phyloP scores from a whole-genome alignment of 2,329 filamentous ascomycete genomes.

The Leptographium wingfieldii region DNA sequence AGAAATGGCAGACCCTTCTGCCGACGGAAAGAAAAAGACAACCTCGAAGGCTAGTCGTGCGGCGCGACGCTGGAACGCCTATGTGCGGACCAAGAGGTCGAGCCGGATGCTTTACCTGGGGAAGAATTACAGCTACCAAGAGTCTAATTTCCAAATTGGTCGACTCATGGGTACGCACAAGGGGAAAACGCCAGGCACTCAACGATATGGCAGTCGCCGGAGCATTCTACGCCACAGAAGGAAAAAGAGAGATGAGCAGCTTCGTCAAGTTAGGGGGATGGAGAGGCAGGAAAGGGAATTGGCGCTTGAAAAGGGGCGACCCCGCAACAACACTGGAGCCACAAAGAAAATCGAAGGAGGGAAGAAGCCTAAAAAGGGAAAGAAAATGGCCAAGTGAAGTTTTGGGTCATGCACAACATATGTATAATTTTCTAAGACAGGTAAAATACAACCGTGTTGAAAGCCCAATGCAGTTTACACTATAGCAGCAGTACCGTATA shows the following conservation, averaged over 20 bases:
- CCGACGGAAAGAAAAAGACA: not conserved
- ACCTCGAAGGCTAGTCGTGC: constrained; percentile 5
- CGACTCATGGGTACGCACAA: constrained; percentile 38
- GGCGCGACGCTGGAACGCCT: constrained; percentile 13
- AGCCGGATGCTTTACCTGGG: constrained; percentile 12
- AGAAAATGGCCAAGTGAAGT: not conserved
- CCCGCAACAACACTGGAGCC: not conserved
- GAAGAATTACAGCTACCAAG: constrained; percentile 42
- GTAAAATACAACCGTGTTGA: not conserved
- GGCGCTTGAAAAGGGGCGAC: constrained; percentile 9
- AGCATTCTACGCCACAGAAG: constrained; percentile 27
- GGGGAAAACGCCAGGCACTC: constrained; percentile 33
- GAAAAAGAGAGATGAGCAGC: constrained; percentile 7
- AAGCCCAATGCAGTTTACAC: too few species aligned
- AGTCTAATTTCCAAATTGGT: constrained; percentile 48
- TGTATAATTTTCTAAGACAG: not conserved
- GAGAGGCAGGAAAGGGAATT: constrained; percentile 15
- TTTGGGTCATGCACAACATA: not conserved
- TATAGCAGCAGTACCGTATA: too few species aligned
- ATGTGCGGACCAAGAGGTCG: constrained; percentile 11
- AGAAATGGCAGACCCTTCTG: constrained; percentile 1
- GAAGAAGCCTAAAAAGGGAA: constrained; percentile 13
- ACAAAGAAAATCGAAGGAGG: constrained; percentile 1
- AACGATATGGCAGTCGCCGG: constrained; percentile 33
- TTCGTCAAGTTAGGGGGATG: constrained; percentile 7